Base-by-base conservation (phyloP, 2,329 filamentous ascomycete species). In the Talaromyces sp. region DNA sequence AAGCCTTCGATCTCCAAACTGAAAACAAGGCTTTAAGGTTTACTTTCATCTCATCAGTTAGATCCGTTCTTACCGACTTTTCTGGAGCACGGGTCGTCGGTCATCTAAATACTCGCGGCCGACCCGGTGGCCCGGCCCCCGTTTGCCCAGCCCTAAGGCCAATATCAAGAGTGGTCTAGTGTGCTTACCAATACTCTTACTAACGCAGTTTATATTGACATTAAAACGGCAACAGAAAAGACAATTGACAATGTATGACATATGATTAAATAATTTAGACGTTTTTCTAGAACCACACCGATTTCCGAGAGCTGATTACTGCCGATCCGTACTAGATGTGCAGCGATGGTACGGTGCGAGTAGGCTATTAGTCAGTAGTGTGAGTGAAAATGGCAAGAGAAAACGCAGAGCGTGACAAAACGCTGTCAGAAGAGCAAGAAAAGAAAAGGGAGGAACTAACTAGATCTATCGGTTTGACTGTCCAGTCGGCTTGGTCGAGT, bases 281-380 rank as follows among this genome's bases (percentile, higher is more conserved):
- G 22, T 22, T 27, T n/a, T 53, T 43, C 49, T n/a, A 31, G 25
- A 51, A 51, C 29, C 6, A 29, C 17, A 7, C 25, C 15, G 17
- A 36, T 56, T 36, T 56, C 53, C 29, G 22, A 10, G n/a, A 15
- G 54, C 54, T 58, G 54, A 58, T 38, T 58, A 38, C 38, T 58
- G 17, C 31, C 19, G 19, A 38, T 15, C 5, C 10, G n/a, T 47
- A 15, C 10, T 38, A 25, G 29, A 58, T 34, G 17, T 13, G 15
- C n/a, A 58, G 10, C n/a, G 17, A 2, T 6, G 13, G n/a, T n/a
- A 8, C 40, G 13, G 40, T 10, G 25, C 25, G 15, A n/a, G 15
- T 51, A 51, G 47, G 47, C 49, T 29, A 53, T 53, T 53, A 53
- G 49, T 53, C 49, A 53, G 49, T 53, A 31, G 27, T 53, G 25